Evolutionary conservation across 1,284 basidiomycete genomes (phyloP).

Genomic region (Pseudozyma hubeiensis): DNA sequence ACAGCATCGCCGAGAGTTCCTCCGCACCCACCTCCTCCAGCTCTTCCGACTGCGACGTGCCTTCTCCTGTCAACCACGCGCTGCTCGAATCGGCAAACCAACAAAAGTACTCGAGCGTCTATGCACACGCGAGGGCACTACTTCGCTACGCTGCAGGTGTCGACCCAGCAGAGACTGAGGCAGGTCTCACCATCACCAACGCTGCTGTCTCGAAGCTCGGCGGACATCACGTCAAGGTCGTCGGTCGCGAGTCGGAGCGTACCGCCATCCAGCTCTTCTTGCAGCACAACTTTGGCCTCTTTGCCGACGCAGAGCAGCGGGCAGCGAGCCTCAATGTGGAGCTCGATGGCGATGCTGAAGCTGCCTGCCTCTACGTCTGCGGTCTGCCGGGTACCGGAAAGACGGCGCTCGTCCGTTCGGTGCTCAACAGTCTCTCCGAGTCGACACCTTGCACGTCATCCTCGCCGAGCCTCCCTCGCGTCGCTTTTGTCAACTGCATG

Average conservation of each 20-base stretch:
- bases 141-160: slow-evolving; percentile 62
- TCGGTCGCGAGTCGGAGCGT: slow-evolving; percentile 67
- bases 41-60: slow-evolving; percentile 35
- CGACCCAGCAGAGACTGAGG: slow-evolving; percentile 45
- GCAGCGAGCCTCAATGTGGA: slow-evolving; percentile 32
- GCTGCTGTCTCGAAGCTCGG: slow-evolving; percentile 28
- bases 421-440: slow-evolving; percentile 61
- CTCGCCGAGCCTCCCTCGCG: slow-evolving; percentile 20
- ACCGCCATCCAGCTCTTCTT: slow-evolving; percentile 64
- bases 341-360: slow-evolving; percentile 53
- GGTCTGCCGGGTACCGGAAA: slow-evolving; percentile 71
- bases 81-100: slow-evolving; percentile 15
- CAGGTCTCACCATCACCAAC: slow-evolving; percentile 40
- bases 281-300: slow-evolving; percentile 50
- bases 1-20: slow-evolving; percentile 39
- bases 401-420: slow-evolving; percentile 69
- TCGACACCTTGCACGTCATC: neutral
- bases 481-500: slow-evolving; percentile 70
- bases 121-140: slow-evolving; percentile 67
- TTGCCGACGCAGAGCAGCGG: slow-evolving; percentile 24
- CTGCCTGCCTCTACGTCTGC: slow-evolving; percentile 69
- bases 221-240: slow-evolving; percentile 54
- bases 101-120: slow-evolving; percentile 62
- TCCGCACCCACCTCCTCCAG: slow-evolving; percentile 32
- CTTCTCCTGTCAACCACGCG: slow-evolving; percentile 20